Conservation (phyloP, 352 stramenopile species). For the Bremia lactucae region DNA sequence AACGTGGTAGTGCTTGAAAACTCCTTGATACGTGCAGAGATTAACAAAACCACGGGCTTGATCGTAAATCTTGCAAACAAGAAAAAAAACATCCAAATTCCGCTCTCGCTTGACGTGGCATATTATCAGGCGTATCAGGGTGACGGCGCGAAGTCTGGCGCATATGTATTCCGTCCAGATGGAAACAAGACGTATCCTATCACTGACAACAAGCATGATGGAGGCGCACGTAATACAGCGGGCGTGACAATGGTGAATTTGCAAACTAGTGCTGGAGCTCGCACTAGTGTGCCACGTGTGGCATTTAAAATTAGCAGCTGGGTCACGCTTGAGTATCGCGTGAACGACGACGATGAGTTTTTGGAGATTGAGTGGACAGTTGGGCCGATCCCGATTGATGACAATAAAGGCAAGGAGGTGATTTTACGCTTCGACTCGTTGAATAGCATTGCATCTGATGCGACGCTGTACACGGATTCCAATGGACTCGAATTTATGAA, state of each 20-base stretch:
- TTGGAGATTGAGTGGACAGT: conserved; percentile 93
- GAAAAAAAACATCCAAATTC: conserved; percentile 49
- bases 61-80: conserved; percentile 66
- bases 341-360: conserved; percentile 78
- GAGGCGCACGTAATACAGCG: neutral
- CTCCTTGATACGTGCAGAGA: conserved; percentile 37
- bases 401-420: conserved; percentile 92
- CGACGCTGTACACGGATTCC: conserved; percentile 88
- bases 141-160: conserved; percentile 82
- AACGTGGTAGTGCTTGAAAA: conserved; percentile 54
- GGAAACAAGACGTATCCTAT: conserved; percentile 51
- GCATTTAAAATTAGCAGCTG: conserved; percentile 75
- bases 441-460: conserved; percentile 37
- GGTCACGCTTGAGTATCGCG: conserved; percentile 86
- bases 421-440: conserved; percentile 83
- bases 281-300: conserved; percentile 33
- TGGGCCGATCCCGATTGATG: conserved; percentile 53
- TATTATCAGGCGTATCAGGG: conserved; percentile 65
- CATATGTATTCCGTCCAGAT: conserved; percentile 94
- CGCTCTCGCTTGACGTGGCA: conserved; percentile 30
- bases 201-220: conserved; percentile 7
- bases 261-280: conserved; percentile 18
- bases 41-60: conserved; percentile 40
- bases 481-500: conserved; percentile 93
- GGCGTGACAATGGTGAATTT: conserved; percentile 38